A percentile compares a stretch with the other conserved stretches of the same genome.
phyloP scores from a whole-genome alignment of 495 filamentous ascomycete species.

The Stereocaulon alpinum region DNA sequence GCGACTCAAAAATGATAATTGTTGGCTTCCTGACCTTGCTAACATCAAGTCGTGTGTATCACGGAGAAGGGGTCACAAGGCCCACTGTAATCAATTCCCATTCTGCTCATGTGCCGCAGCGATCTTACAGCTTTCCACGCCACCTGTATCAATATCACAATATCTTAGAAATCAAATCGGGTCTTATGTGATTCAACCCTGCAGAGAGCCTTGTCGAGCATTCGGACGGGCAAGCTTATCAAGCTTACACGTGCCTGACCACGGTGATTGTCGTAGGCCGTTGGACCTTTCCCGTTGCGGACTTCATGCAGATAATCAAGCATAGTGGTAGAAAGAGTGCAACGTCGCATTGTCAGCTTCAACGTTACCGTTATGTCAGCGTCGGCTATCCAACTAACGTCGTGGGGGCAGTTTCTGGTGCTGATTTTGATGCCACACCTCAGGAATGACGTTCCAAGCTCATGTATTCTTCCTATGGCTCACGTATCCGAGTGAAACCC shows the following conservation, averaged over 20 bases:
- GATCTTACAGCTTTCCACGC: not conserved
- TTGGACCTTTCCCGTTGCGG: constrained; percentile 1
- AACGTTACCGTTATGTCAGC: not conserved
- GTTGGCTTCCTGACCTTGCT: not conserved
- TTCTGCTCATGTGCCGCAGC: not conserved
- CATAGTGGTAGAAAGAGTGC: not conserved
- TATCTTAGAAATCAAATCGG: not conserved
- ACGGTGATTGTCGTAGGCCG: not conserved
- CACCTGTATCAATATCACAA: not conserved
- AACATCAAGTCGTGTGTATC: not conserved
- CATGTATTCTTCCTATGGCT: not conserved
- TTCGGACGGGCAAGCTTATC: not conserved
- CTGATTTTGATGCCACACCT: not conserved
- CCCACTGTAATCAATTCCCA: not conserved
- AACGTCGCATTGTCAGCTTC: not conserved
- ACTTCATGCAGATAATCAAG: not conserved
- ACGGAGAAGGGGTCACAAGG: not conserved
- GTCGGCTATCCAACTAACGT: not conserved
- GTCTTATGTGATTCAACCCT: not conserved
- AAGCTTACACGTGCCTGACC: not conserved
- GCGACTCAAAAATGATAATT: not conserved
- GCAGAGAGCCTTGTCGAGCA: not conserved
- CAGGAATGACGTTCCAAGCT: not conserved
- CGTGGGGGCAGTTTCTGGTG: not conserved
- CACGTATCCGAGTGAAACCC: not conserved